Percentiles rank a stretch among this genome's conserved stretches.
Evolutionary conservation across 192 early-diverging fungal genomes (phyloP).

Genomic region (Mortierella antarctica): DNA sequence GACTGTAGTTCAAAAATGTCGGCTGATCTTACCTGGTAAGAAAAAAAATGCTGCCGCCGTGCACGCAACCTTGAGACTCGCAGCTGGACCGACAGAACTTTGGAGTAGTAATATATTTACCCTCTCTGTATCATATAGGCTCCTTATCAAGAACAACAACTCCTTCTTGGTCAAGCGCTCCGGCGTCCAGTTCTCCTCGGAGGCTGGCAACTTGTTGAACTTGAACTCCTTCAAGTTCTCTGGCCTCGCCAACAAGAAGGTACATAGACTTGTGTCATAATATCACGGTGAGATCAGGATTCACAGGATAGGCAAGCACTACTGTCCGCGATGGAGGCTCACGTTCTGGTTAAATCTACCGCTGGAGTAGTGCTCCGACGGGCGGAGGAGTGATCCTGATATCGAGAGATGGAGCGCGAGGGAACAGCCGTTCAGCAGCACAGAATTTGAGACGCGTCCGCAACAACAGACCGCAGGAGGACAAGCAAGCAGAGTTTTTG

Average conservation of each 20-base stretch:
- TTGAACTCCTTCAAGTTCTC: conserved; percentile 86
- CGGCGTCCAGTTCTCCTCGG: conserved; percentile 78
- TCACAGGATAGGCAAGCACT: background rate
- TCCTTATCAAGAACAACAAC: conserved; percentile 79
- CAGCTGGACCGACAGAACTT: background rate
- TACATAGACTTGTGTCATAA: conserved; percentile 23
- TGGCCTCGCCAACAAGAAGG: conserved; percentile 83
- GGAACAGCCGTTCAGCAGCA: too few species aligned
- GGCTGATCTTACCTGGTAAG: conserved; percentile 59
- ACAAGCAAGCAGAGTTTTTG: too few species aligned
- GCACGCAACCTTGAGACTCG: background rate
- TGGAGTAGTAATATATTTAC: background rate
- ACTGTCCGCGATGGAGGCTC: too few species aligned
- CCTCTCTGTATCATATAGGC: conserved; percentile 26
- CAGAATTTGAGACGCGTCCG: too few species aligned
- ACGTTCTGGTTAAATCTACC: too few species aligned
- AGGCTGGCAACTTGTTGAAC: conserved; percentile 83
- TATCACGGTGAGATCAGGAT: background rate
- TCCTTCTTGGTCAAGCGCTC: conserved; percentile 87
- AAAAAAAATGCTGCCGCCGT: background rate
- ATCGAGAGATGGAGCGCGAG: too few species aligned
- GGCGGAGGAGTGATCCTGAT: too few species aligned
- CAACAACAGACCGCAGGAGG: too few species aligned
- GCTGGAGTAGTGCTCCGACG: too few species aligned
- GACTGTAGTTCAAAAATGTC: conserved; percentile 52